Percentiles rank a stretch among this genome's conserved stretches.
These are phyloP conservation scores for Saccharomyces paradoxus DNA, from an alignment of 805 yeast species.

Conservation along the genomic window DNA sequence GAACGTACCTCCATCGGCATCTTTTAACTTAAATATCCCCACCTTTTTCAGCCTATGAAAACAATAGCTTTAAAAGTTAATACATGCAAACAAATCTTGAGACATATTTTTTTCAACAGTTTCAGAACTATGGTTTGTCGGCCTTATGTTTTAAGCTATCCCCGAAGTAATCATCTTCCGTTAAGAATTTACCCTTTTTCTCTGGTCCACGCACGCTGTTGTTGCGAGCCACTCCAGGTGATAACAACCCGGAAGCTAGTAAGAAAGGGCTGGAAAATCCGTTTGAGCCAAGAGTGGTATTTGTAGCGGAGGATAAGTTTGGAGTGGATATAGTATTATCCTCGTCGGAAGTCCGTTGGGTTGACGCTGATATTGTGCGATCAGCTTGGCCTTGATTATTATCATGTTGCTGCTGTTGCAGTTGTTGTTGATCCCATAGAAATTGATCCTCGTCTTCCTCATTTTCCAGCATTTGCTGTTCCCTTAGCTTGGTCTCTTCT, in stretches of 20 bases:
- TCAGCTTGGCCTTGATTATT: constrained; percentile 3
- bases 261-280: constrained; percentile 66
- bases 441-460: constrained; percentile 25
- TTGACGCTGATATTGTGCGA: constrained; percentile 1
- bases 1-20: not conserved
- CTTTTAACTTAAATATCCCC: not conserved
- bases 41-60: not conserved
- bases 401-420: constrained; percentile 6
- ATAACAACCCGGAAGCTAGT: constrained; percentile 51
- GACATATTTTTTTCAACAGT: not conserved
- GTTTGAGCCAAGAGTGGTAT: constrained; percentile 21
- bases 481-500: constrained; percentile 56
- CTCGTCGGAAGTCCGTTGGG: constrained; percentile 16
- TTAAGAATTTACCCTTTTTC: not conserved
- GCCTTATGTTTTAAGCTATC: not conserved
- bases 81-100: not conserved
- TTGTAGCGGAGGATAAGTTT: constrained; percentile 10
- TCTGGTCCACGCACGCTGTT: constrained; percentile 5
- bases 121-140: not conserved
- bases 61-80: not conserved
- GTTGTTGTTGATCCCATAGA: constrained; percentile 28
- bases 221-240: constrained; percentile 36
- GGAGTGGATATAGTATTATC: constrained; percentile 7
- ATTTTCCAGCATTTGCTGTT: constrained; percentile 32
- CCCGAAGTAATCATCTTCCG: constrained; percentile 6